Base-by-base conservation (phyloP, 2,329 filamentous ascomycete species). In the Passalora sequoiae region DNA sequence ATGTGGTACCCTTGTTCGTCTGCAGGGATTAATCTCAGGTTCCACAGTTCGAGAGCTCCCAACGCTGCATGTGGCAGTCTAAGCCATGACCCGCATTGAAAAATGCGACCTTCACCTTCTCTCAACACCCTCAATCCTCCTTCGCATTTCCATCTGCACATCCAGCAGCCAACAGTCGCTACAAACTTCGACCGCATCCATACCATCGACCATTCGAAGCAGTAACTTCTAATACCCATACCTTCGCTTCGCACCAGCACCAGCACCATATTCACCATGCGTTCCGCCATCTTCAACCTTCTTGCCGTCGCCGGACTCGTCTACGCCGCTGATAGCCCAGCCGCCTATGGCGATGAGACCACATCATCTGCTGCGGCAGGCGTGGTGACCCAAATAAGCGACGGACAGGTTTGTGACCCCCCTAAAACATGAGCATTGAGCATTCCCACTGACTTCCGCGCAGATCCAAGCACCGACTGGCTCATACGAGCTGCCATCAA, bases 251-350 rank as follows among this genome's bases (percentile, higher is more conserved):
- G 31, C 15, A 38, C 17, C 36, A 39, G n/a, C n/a, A n/a, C n/a
- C n/a, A n/a, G n/a, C n/a, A 32, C 38, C 15, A 46, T 59, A 64
- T 17, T 8, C 33, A 70, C 60, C 25, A 75, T 75, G 71, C 72
- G 68, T 63, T 60, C 63, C 20, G n/a, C 33, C 19, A 36, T 36
- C 33, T 21, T 36, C 33, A 22, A 24, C 33, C 17, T 36, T n/a
- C 33, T 36, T 20, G 33, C 33, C 33, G 20, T 36, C 15, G 33
- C 33, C n/a, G 33, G 33, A 17, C n/a, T 20, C 33, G 33, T 36
- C 20, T 36, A 36, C 33, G 33, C 33, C 33, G 30, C 15, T 9
- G 17, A 36, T 4, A 5, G 17, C 9, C 33, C 31, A 8, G 31
- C 33, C 12, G 33, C 17, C 15, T 36, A 36, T 15, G 33, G 33